Evolutionary conservation across 805 yeast species (phyloP).

Genomic region (Monosporozyma yasuniensis): DNA sequence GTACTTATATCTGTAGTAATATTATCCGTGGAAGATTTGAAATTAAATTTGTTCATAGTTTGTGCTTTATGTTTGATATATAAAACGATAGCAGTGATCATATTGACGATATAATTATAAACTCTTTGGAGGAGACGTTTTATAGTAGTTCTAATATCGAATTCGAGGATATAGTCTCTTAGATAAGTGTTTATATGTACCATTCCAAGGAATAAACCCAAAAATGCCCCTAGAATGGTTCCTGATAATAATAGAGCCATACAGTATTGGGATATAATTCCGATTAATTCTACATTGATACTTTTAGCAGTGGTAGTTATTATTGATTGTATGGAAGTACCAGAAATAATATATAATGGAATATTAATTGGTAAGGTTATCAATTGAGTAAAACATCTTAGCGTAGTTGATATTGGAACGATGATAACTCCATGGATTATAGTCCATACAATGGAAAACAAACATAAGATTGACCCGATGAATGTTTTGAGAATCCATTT

Average conservation of each 20-base stretch:
- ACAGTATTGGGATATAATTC: constrained; percentile 18
- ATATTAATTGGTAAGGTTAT: constrained; percentile 20
- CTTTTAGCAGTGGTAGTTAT: constrained; percentile 11
- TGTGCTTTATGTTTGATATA: background rate
- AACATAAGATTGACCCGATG: background rate
- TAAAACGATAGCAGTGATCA: background rate
- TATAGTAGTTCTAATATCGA: background rate
- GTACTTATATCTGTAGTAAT: background rate
- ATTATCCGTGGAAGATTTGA: background rate
- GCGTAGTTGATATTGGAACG: background rate
- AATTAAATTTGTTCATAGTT: background rate
- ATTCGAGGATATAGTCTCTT: background rate
- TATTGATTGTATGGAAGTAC: constrained; percentile 17
- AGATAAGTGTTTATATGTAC: background rate
- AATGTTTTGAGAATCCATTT: background rate
- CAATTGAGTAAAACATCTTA: background rate
- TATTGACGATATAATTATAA: background rate
- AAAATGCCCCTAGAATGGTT: background rate
- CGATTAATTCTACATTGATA: constrained; percentile 13
- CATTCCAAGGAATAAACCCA: background rate
- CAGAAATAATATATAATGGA: constrained; percentile 17
- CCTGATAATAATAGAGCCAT: constrained; percentile 19
- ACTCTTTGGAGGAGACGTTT: background rate
- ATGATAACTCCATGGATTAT: background rate
- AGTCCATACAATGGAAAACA: background rate